These are phyloP conservation scores for Haplosporangium sp. DNA, from an alignment of 371 early-diverging fungal genomes.

Conservation along the genomic window DNA sequence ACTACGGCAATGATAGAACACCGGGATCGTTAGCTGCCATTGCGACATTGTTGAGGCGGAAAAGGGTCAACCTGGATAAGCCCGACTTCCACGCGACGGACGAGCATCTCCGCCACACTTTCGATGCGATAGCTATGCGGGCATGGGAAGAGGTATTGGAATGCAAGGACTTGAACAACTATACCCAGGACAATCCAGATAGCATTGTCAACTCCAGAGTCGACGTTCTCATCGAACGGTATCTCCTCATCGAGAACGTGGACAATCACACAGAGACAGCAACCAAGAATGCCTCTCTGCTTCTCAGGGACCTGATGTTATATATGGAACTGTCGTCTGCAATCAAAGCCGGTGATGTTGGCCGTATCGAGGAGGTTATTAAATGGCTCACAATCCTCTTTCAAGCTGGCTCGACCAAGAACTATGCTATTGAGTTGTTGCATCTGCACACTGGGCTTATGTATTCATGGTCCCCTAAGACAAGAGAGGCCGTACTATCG, in stretches of 20 bases:
- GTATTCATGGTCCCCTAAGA: slow-evolving; percentile 1
- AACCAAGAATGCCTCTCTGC: background rate
- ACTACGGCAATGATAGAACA: slow-evolving; percentile 1
- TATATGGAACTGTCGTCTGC: slow-evolving; percentile 11
- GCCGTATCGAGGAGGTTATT: slow-evolving; percentile 13
- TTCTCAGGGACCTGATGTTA: slow-evolving; percentile 11
- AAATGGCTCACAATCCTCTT: slow-evolving; percentile 13
- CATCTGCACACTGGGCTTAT: slow-evolving; percentile 5
- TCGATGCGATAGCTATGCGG: slow-evolving; percentile 53
- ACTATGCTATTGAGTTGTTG: slow-evolving; percentile 26
- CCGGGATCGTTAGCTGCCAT: slow-evolving; percentile 7
- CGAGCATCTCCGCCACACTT: slow-evolving; percentile 19
- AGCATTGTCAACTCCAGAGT: background rate
- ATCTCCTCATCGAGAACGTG: background rate
- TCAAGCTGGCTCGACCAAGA: slow-evolving; percentile 13
- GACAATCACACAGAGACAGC: background rate
- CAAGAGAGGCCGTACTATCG: slow-evolving; percentile 1
- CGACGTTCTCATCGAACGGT: background rate
- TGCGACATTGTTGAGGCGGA: background rate
- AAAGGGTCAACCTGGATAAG: slow-evolving; percentile 6
- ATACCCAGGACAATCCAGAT: background rate
- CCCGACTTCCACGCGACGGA: slow-evolving; percentile 14
- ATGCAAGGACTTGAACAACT: background rate
- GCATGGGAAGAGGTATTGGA: slow-evolving; percentile 21
- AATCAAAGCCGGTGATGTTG: slow-evolving; percentile 26